phyloP scores from a whole-genome alignment of 768 basidiomycete genomes.

The Panellus pusillus region DNA sequence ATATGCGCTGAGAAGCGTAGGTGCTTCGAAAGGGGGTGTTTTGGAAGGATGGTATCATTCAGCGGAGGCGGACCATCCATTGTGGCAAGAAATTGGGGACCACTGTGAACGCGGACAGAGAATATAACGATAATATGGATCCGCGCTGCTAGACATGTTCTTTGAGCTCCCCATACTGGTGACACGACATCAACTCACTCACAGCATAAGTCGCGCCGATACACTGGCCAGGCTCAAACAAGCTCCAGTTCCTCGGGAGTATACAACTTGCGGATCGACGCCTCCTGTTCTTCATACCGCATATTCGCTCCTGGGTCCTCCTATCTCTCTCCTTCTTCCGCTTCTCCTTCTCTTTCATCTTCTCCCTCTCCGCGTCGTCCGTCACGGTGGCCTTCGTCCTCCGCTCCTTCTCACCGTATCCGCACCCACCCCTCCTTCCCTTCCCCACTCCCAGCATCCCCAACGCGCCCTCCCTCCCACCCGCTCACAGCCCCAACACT shows the following conservation, averaged over 20 bases:
- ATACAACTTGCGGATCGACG: neutral
- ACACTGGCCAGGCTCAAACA: neutral
- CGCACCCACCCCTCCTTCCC: neutral
- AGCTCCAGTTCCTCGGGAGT: neutral
- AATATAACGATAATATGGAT: too few relatives aligned
- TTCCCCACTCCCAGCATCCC: neutral
- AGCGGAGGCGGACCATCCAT: too few relatives aligned
- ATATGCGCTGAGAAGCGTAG: too few relatives aligned
- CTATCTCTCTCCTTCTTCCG: neutral
- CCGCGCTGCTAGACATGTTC: too few relatives aligned
- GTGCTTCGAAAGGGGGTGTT: too few relatives aligned
- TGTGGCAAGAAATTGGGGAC: too few relatives aligned
- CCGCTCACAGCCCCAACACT: slow-evolving; percentile 2
- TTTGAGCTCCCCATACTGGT: too few relatives aligned
- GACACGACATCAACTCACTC: too few relatives aligned
- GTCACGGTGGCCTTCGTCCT: neutral
- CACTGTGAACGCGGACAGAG: too few relatives aligned
- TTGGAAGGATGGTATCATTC: too few relatives aligned
- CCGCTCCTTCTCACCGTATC: neutral
- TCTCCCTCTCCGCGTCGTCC: neutral
- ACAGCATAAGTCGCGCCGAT: too few relatives aligned
- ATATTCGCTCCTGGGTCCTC: neutral
- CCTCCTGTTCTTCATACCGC: neutral
- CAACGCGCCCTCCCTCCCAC: neutral
- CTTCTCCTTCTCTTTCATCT: neutral